Evolutionary conservation across 2,329 filamentous ascomycete genomes (phyloP), one percentile per base, ranked within the genome.

Genomic region (Penicillium glabrum): DNA sequence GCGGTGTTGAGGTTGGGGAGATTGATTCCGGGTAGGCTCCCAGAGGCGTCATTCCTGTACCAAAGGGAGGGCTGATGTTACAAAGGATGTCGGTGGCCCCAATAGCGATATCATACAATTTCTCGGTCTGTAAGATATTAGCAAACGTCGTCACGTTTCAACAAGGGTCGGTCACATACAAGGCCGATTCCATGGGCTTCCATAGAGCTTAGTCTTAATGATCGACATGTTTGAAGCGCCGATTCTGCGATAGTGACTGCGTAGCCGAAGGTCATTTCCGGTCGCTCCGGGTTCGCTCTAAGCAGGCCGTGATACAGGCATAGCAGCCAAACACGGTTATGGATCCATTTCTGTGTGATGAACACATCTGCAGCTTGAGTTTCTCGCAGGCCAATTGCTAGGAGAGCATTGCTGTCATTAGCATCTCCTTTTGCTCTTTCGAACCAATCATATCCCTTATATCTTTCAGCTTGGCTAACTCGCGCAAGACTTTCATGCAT

Each of bases 301-400:
- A 78, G 58, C 9, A 78, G 65, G 13, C 72, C 73, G 59, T 79
- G 76, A 3, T 72, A 73, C 19, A 74, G 66, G 53, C 74, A 77
- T 9, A 78, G 62, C 31, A 75, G 69, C 76, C 76, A 78, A 10
- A 79, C 57, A 10, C 76, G 71, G 37, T 78, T 77, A 29, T 76
- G 68, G 7, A 77, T 68, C 76, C 76, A 79, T 59, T 77, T 74
- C 54, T 78, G 74, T 2, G 76, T 77, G 21, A 78, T 66, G 1
- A 74, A 72, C 2, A 78, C 71, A 56, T 79, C 76, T 2, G 75
- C 76, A 45, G 72, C 72, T 58, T 79, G 76, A 2, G 72, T 77
- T 52, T 78, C 76, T 16, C 65, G 63, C 33, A 72, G 41, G 3
- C 65, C 65, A 43, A 70, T 67, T 2, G 65, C 67, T 35, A 55